Evolutionary conservation across 2,329 filamentous ascomycete species (phyloP), one percentile per base, ranked within the genome.

Genomic region (Claviceps digitariae): DNA sequence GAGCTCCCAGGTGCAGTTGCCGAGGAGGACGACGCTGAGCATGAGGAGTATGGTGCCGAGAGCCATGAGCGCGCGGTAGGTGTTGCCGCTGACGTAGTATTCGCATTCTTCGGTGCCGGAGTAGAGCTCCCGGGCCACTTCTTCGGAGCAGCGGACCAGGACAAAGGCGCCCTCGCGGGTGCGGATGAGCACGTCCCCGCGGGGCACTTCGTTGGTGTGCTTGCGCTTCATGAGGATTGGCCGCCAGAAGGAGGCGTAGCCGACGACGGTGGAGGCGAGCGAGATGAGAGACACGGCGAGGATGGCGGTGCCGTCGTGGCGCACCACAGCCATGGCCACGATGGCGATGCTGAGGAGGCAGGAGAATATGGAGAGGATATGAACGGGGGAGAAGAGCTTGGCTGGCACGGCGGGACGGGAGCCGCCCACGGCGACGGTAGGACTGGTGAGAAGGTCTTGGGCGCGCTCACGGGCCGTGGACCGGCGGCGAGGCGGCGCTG

Each of bases 91-190:
- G 44, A 82, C 72, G 25, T 72, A 67, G 59, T 83, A 83, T 29
- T 74, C 61, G 63, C 81, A 83, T 59, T 78, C 74, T 58, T 83
- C 79, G 0, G 77, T 81, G 17, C 78, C 78, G 0, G 72, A 74
- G 64, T 83, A 83, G 0, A 84, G 70, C 61, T 83, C 80, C n/a
- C 81, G 72, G 1, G 79, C 76, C 2, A 83, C 75, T 34, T 80
- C 74, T 62, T 83, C 79, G 5, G 73, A 72, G 60, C 80, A 82
- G 47, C 70, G 69, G 17, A 84, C 67, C 7, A 82, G 66, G 2
- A 84, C 62, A 57, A 83, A 82, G 1, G 77, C 79, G 1, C 79
- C 79, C 58, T 78, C 75, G 6, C 78, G 74, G 1, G 80, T 83
- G 29, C 76, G 73, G 53, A 83, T 81, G 29, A 82, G 72, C n/a